Evolutionary conservation across 495 filamentous ascomycete species (phyloP).

Genomic region (Trichoderma parareesei): DNA sequence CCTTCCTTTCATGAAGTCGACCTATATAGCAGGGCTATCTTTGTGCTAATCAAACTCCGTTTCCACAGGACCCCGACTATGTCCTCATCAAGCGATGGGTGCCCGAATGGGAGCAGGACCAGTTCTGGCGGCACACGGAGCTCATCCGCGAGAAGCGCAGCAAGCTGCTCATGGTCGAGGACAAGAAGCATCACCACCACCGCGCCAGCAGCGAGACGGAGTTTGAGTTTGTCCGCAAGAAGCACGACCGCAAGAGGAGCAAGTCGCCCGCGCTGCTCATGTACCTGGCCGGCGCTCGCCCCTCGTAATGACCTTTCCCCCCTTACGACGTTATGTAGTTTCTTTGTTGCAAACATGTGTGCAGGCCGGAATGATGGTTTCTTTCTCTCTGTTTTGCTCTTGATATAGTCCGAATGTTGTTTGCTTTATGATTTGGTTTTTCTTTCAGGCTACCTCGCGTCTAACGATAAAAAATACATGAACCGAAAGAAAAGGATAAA

Average conservation of each 20-base stretch:
- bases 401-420: background rate
- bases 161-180: constrained; percentile 28
- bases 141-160: constrained; percentile 45
- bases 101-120: constrained; percentile 59
- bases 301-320: constrained; percentile 20
- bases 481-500: too few species aligned
- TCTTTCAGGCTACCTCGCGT: background rate
- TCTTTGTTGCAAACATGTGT: background rate
- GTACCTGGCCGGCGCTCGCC: constrained; percentile 38
- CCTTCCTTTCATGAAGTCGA: too few species aligned
- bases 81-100: constrained; percentile 73
- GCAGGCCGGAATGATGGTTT: constrained; percentile 13
- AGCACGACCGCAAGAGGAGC: constrained; percentile 38
- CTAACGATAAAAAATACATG: too few species aligned
- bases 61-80: constrained; percentile 52
- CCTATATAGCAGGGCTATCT: too few species aligned
- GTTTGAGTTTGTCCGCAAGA: constrained; percentile 55
- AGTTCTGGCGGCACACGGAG: constrained; percentile 64
- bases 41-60: constrained; percentile 20
- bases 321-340: background rate
- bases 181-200: constrained; percentile 39
- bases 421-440: constrained; percentile 4
- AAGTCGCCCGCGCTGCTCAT: constrained; percentile 40
- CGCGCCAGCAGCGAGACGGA: constrained; percentile 38
- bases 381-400: constrained; percentile 10